Percentiles rank a stretch among this genome's conserved stretches.
Evolutionary conservation across 306 rosid genomes (phyloP).

Genomic region (Ammopiptanthus mongolicus): DNA sequence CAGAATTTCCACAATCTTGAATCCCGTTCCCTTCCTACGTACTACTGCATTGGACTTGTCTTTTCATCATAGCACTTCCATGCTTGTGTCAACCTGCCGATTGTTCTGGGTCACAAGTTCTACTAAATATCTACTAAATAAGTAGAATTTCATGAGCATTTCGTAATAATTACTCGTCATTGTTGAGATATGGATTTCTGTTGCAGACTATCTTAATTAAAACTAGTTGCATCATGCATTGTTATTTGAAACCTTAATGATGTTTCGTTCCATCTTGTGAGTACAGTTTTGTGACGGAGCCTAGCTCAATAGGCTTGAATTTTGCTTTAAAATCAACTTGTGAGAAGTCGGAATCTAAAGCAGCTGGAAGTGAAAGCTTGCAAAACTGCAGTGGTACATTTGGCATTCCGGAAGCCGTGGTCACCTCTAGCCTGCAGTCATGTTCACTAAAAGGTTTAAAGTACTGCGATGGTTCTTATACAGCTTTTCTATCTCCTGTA

Average conservation of each 20-base stretch:
- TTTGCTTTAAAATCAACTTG: constrained; percentile 54
- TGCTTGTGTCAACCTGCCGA: neutral
- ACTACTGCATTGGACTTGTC: neutral
- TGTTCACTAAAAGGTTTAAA: constrained; percentile 29
- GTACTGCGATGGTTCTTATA: constrained; percentile 33
- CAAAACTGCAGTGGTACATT: constrained; percentile 30
- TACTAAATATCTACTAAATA: neutral
- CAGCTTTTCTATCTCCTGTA: constrained; percentile 29
- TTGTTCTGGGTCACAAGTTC: neutral
- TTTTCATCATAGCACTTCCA: neutral
- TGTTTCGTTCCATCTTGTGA: constrained; percentile 17
- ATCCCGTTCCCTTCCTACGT: neutral
- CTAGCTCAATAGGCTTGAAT: constrained; percentile 62
- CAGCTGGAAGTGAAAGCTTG: constrained; percentile 24
- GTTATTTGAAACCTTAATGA: constrained; percentile 14
- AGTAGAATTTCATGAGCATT: constrained; percentile 11
- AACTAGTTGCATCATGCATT: neutral
- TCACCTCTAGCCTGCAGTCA: constrained; percentile 30
- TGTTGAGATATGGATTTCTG: neutral
- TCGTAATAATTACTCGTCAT: neutral
- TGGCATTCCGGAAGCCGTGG: constrained; percentile 57
- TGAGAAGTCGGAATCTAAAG: constrained; percentile 41
- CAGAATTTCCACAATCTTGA: neutral
- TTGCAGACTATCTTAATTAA: neutral
- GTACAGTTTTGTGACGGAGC: constrained; percentile 63